Conservation (phyloP, 2,329 filamentous ascomycete species). For the Exserohilum rostratum region DNA sequence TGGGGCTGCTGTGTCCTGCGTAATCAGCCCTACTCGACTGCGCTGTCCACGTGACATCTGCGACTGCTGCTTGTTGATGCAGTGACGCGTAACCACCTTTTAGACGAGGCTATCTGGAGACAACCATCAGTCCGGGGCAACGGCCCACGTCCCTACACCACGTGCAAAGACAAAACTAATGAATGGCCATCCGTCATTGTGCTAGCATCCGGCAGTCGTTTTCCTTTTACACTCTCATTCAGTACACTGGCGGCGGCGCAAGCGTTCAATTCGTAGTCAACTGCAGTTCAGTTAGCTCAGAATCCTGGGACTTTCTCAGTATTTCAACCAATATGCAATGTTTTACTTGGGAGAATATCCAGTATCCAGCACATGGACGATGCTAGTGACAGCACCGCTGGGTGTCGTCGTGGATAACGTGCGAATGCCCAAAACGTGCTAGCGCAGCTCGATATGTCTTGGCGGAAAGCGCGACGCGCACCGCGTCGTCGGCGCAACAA, state of each 20-base stretch:
- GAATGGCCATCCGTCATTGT: not conserved
- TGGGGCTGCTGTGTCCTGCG: not conserved
- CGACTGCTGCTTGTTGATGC: not conserved
- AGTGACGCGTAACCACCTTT: not conserved
- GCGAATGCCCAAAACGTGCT: not conserved
- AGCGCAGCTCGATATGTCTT: slow-evolving; percentile 10
- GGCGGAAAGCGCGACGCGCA: slow-evolving; percentile 31
- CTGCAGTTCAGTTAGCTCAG: not conserved
- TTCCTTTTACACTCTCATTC: no score
- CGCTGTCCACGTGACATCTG: not conserved
- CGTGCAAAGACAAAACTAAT: not conserved
- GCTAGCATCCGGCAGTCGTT: not conserved
- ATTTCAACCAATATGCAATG: not conserved
- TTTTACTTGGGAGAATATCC: no score
- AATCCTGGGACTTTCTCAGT: not conserved
- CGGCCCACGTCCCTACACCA: no score
- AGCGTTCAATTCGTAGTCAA: not conserved
- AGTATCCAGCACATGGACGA: not conserved
- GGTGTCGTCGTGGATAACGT: not conserved
- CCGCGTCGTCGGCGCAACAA: slow-evolving; percentile 28
- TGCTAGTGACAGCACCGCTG: not conserved
- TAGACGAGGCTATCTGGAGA: not conserved
- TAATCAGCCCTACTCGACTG: not conserved
- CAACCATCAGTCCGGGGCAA: not conserved
- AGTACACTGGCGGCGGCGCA: not conserved